phyloP scores from a whole-genome alignment of 1,139 yeast genomes.

The Meyerozyma elateridarum region DNA sequence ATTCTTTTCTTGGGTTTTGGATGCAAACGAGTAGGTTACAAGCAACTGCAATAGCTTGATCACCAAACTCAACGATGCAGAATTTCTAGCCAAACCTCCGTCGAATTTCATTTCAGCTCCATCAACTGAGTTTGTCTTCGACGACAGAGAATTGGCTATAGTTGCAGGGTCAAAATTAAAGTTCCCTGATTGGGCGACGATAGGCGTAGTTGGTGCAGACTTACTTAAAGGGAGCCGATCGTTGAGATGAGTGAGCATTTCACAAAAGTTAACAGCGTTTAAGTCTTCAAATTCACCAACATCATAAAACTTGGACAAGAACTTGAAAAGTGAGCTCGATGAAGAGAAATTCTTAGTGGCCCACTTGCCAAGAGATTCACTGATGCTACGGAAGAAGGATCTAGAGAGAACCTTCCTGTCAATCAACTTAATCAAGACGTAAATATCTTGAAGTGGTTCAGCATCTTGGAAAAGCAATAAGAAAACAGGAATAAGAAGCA shows the following conservation, averaged over 20 bases:
- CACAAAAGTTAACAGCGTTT: conserved; percentile 28
- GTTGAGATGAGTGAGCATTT: conserved; percentile 33
- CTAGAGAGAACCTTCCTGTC: conserved; percentile 29
- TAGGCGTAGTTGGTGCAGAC: conserved; percentile 44
- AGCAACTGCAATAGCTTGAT: conserved; percentile 31
- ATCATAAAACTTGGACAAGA: conserved; percentile 20
- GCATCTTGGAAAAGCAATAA: conserved; percentile 26
- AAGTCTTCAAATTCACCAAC: conserved; percentile 31
- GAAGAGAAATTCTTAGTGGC: conserved; percentile 15
- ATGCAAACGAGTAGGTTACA: conserved; percentile 34
- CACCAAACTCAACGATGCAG: conserved; percentile 27
- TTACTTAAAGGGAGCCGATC: conserved; percentile 41
- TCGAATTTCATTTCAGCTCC: conserved; percentile 6
- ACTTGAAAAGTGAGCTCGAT: conserved; percentile 19
- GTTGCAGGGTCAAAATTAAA: conserved; percentile 3
- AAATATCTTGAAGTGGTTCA: conserved; percentile 24
- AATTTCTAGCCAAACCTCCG: conserved; percentile 12
- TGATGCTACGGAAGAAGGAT: conserved; percentile 24
- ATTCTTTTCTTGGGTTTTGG: conserved; percentile 28
- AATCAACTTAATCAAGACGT: conserved; percentile 28
- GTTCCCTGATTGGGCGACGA: conserved; percentile 18
- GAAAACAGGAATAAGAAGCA: conserved; percentile 36
- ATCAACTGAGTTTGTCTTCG: conserved; percentile 8
- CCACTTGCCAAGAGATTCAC: conserved; percentile 28
- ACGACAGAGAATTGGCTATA: conserved; percentile 5